phyloP scores from a whole-genome alignment of 2,329 filamentous ascomycete genomes.

The Hawksworthiomyces lignivorus region DNA sequence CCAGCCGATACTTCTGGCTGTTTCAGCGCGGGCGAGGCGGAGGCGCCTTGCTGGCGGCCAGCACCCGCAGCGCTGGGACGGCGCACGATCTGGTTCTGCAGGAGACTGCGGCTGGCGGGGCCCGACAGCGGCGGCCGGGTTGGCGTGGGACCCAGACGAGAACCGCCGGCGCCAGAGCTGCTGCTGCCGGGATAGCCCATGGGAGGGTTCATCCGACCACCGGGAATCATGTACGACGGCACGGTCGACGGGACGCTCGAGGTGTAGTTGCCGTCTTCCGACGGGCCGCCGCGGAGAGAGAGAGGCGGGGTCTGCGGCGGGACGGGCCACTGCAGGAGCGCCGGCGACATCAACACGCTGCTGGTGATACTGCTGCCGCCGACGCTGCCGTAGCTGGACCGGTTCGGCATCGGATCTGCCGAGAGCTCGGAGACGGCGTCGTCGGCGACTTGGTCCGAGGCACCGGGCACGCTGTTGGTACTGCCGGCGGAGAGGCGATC shows the following conservation, averaged over 20 bases:
- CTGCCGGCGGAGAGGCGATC: background rate
- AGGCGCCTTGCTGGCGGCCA: background rate
- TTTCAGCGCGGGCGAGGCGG: background rate
- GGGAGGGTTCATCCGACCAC: background rate
- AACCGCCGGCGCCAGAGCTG: background rate
- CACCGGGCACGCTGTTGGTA: too few species aligned
- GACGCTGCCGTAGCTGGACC: constrained; percentile 10
- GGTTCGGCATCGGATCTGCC: background rate
- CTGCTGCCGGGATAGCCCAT: too few species aligned
- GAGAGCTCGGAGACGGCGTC: background rate
- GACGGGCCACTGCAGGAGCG: constrained; percentile 12
- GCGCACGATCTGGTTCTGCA: constrained; percentile 3
- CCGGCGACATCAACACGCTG: constrained; percentile 14
- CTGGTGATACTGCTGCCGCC: constrained; percentile 14
- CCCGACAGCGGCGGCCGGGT: constrained; percentile 9
- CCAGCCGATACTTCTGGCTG: too few species aligned
- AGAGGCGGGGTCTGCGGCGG: constrained; percentile 14
- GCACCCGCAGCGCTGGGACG: background rate
- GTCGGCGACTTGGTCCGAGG: too few species aligned
- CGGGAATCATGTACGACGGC: background rate
- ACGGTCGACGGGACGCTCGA: background rate
- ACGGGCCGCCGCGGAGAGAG: constrained; percentile 1
- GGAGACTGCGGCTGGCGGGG: constrained; percentile 8
- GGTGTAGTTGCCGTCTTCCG: background rate
- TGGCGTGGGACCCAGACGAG: constrained; percentile 1